Percentiles rank a stretch among this genome's conserved stretches.
phyloP scores from a whole-genome alignment of 768 basidiomycete species.

The Dioszegia aurantiaca region DNA sequence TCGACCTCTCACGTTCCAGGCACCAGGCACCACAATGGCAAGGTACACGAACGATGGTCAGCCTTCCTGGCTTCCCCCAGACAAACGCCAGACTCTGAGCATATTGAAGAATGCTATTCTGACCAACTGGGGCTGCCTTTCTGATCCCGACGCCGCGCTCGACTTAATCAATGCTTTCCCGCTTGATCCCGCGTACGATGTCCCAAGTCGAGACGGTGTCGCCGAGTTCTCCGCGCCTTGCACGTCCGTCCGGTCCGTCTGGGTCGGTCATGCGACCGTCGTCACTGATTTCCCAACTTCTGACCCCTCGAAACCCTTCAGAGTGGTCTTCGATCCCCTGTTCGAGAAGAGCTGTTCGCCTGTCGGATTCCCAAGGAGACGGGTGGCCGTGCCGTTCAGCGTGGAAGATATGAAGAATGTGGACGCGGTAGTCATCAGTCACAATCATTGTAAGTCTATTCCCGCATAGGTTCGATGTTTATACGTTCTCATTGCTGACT shows the following conservation, averaged over 20 bases:
- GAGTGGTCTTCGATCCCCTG: slow-evolving; percentile 14
- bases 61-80: too few relatives aligned
- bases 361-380: slow-evolving; percentile 29
- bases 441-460: slow-evolving; percentile 45
- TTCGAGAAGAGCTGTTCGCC: slow-evolving; percentile 31
- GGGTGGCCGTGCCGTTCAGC: slow-evolving; percentile 22
- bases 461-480: too few relatives aligned
- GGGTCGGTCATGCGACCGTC: not conserved
- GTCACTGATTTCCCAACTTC: not conserved
- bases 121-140: too few relatives aligned
- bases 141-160: too few relatives aligned
- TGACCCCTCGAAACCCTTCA: not conserved
- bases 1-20: too few relatives aligned
- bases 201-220: not conserved
- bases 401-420: slow-evolving; percentile 29
- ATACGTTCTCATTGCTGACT: not conserved
- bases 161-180: not conserved
- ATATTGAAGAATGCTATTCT: too few relatives aligned
- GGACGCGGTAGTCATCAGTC: slow-evolving; percentile 38
- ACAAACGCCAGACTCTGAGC: too few relatives aligned
- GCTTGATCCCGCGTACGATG: not conserved
- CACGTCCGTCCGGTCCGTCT: not conserved
- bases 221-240: not conserved
- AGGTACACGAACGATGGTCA: too few relatives aligned
- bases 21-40: too few relatives aligned